These are phyloP conservation scores for Plasmodium berghei DNA, from an alignment of 169 alveolate genomes.

Conservation along the genomic window DNA sequence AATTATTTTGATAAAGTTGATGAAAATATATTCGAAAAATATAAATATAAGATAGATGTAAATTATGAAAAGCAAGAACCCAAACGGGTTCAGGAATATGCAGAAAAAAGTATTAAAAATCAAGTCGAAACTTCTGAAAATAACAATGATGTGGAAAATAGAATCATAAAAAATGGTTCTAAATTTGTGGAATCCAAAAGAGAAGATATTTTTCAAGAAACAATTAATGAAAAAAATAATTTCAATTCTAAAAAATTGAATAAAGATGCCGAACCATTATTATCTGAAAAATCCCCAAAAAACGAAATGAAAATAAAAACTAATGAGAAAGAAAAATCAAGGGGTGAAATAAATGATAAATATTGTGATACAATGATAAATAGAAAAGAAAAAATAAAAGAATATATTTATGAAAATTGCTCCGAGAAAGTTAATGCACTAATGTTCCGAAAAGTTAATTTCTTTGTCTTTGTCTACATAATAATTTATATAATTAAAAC, in stretches of 20 bases:
- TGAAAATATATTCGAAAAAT: slow-evolving; percentile 28
- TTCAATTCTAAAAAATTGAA: neutral
- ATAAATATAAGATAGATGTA: slow-evolving; percentile 56
- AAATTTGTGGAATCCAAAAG: neutral
- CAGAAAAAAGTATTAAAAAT: neutral
- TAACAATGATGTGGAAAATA: neutral
- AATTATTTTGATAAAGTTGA: slow-evolving; percentile 43
- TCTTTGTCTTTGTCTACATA: slow-evolving; percentile 48
- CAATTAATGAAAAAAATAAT: neutral
- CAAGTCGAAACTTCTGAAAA: neutral
- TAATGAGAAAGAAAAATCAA: neutral
- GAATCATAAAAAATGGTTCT: neutral
- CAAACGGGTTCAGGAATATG: neutral
- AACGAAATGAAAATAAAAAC: too few species aligned
- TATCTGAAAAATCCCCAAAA: too few species aligned
- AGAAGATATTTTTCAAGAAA: neutral
- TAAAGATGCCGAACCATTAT: neutral
- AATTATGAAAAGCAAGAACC: neutral
- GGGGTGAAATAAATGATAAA: neutral
- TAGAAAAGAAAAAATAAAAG: slow-evolving; percentile 10
- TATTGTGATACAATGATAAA: neutral
- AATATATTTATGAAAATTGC: slow-evolving; percentile 35
- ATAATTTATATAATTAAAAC: slow-evolving; percentile 56
- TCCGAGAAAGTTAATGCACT: slow-evolving; percentile 28
- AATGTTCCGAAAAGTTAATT: slow-evolving; percentile 58